Percentiles rank a stretch among this genome's conserved stretches.
Conservation (phyloP, 108 stramenopile genomes). For the Parietichytrium sp. region DNA sequence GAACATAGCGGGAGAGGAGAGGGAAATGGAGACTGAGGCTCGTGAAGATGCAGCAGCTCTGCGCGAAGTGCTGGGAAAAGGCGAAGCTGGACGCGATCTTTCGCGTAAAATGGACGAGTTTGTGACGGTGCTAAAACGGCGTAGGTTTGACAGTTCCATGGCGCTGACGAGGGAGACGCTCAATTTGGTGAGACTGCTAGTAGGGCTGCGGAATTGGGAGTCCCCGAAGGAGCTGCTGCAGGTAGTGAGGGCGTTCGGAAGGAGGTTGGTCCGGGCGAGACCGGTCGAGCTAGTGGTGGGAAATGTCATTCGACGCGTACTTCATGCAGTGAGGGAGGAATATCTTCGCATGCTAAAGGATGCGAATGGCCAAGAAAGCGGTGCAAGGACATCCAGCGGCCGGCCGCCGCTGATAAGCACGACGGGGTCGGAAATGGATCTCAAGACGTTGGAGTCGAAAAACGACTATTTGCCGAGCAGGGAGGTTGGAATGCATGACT, state of each 20-base stretch:
- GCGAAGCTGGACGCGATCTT: neutral
- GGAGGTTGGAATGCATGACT: neutral
- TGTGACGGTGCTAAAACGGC: conserved; percentile 20
- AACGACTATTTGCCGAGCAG: conserved; percentile 6
- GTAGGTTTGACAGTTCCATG: conserved; percentile 8
- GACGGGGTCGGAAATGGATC: conserved; percentile 11
- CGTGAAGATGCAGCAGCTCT: neutral
- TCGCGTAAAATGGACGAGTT: conserved; percentile 14
- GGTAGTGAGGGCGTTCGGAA: neutral
- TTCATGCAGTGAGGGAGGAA: conserved; percentile 42
- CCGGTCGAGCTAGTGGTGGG: conserved; percentile 37
- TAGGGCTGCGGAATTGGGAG: neutral
- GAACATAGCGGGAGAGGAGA: neutral
- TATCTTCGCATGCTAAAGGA: conserved; percentile 39
- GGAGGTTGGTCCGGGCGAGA: neutral
- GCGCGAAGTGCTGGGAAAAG: neutral
- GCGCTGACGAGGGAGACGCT: neutral
- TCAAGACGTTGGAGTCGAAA: conserved; percentile 25
- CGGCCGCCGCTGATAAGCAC: no score
- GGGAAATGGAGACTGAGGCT: neutral
- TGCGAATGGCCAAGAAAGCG: neutral
- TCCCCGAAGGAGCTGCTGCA: neutral
- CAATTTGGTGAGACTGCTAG: neutral
- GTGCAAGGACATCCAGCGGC: no score
- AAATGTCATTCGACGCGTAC: conserved; percentile 41